Base-by-base conservation (phyloP, 2,329 filamentous ascomycete species). In the Colletotrichum phormii region DNA sequence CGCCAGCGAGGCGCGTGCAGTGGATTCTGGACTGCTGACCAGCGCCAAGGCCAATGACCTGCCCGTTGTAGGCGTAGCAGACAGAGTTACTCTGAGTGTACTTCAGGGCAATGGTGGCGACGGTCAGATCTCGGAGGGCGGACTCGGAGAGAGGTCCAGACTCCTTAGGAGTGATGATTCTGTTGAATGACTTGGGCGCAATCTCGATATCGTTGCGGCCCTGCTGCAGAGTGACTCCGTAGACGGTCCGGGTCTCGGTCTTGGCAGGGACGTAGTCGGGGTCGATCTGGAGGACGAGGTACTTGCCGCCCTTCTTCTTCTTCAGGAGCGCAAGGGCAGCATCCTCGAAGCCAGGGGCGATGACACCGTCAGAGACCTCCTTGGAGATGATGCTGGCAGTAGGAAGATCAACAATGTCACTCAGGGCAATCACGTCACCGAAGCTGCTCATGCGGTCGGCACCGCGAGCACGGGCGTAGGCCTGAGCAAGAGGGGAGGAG, bases 61-160 rank as follows among this genome's bases (percentile, higher is more conserved):
- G 97, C 60, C 97, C 97, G 79, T 97, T 95, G 75, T 95, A 88
- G 67, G 97, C 95, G 82, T 98, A 99, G 90, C 96, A 98, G 75
- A 99, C 97, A 31, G 95, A 98, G 90, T 99, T 99, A 81, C 95
- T 98, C 86, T 99, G 95, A 1, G 97, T 99, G 88, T 98, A 99
- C 87, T 99, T 99, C 79, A 98, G 89, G 42, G 97, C 95, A 80
- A 99, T 98, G 68, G 97, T 99, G 67, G 97, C 97, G 59, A 99
- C 93, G 33, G 96, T 95, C 76, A 99, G 87, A 80, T 99, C 97
- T 74, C 96, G 92, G 74, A 96, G 89, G 64, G 97, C 97, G 68
- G 90, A 89, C 79, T 97, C 94, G 51, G 95, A 90, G 24, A 99
- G 89, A 22, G 89, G 83, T 51, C 86, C 84, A 64, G 91, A 88